Evolutionary conservation across 148 eudicot species (phyloP), one percentile per base, ranked within the genome.

Genomic region (Chenopodium suecicum): DNA sequence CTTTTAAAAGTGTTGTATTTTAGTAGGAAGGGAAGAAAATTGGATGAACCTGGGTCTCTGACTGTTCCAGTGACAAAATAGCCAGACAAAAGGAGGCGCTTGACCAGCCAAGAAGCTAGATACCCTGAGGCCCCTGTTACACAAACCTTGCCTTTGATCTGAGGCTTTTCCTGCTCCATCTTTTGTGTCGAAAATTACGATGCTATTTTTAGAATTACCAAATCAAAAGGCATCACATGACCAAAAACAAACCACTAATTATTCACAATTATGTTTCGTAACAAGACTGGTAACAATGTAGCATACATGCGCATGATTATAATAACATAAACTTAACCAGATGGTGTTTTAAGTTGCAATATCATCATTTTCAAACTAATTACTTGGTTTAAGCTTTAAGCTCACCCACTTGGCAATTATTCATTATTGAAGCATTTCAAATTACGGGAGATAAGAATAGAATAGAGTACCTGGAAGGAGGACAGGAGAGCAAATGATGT

Each of bases 91-190:
- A 96, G 94, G 68, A 96, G 91, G 22, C 92, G 88, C 85, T 92
- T 92, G 74, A 96, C 89, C 56, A 96, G 84, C 95, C 98, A 96
- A 72, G 99, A 96, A 74, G 98, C 99, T 37, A 96, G 62, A 77
- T 85, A 95, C 41, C 99, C 99, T 34, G 98, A 88, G 37, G 97
- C 99, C 68, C 99, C 99, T 0, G 98, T 96, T 58, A 96, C 99
- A 34, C 99, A 96, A 6, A 96, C 97, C 84, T 86, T 90, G 62
- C 92, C 94, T 85, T 87, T 87, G 73, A 58, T 41, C 32, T 64
- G 22, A 1, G 25, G 29, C 76, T 63, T 47, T 71, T 70, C 1
- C 58, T 52, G 77, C 44, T 87, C 85, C 89, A 87, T 87, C 81
- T 48, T 65, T 44, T n/a, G 8, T n/a, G 27, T 44, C 6, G 2